Percentiles rank a stretch among this genome's conserved stretches.
Evolutionary conservation across 495 filamentous ascomycete species (phyloP).

Genomic region (Penicillium herquei): DNA sequence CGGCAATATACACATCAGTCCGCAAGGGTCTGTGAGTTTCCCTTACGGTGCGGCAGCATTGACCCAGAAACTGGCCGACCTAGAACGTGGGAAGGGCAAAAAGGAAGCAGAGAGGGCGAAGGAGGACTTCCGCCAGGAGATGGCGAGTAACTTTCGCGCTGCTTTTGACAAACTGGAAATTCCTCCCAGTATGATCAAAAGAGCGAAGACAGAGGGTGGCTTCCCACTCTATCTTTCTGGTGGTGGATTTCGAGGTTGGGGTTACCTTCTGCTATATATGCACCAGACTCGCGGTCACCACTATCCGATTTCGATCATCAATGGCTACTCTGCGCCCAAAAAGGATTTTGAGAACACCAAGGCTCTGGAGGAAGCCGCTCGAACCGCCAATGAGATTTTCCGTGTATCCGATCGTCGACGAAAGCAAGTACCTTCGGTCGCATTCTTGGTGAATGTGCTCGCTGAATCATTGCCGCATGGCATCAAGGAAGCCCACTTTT

Average conservation of each 20-base stretch:
- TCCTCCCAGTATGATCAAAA: conserved; percentile 48
- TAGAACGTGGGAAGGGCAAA: conserved; percentile 36
- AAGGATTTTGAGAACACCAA: conserved; percentile 60
- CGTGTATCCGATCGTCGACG: conserved; percentile 81
- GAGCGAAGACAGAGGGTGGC: conserved; percentile 45
- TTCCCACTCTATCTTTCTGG: conserved; percentile 79
- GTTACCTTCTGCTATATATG: conserved; percentile 70
- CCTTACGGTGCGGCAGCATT: conserved; percentile 88
- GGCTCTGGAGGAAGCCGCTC: conserved; percentile 52
- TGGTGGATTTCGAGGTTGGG: conserved; percentile 89
- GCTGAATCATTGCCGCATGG: conserved; percentile 60
- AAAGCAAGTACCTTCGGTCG: conserved; percentile 79
- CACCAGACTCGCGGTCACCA: conserved; percentile 59
- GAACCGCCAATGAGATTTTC: conserved; percentile 56
- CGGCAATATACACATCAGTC: conserved; percentile 51
- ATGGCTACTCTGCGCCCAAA: conserved; percentile 68
- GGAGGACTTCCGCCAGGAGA: conserved; percentile 51
- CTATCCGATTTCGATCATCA: conserved; percentile 84
- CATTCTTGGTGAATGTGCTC: conserved; percentile 71
- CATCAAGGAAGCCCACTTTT: conserved; percentile 75
- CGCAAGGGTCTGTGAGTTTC: conserved; percentile 52
- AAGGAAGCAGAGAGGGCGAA: conserved; percentile 26
- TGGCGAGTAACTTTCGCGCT: conserved; percentile 56
- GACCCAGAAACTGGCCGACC: conserved; percentile 53
- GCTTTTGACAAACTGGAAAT: conserved; percentile 60